Evolutionary conservation across 768 basidiomycete genomes (phyloP).

Genomic region (Serendipita indica): DNA sequence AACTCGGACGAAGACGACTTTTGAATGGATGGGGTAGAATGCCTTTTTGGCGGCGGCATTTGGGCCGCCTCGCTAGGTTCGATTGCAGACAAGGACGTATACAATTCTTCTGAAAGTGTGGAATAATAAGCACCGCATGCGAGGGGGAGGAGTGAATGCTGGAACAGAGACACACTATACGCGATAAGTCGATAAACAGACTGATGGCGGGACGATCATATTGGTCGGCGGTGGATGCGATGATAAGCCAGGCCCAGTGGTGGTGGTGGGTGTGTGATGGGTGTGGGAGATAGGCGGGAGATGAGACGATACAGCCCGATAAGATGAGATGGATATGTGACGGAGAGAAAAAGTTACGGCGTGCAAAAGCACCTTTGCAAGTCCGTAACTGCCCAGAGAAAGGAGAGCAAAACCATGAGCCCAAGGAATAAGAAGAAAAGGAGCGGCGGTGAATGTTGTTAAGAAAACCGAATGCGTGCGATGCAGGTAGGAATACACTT

Average conservation of each 20-base stretch:
- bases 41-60: too few relatives aligned
- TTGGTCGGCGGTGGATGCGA: not conserved
- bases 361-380: too few relatives aligned
- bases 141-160: not conserved
- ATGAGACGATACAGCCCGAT: slow-evolving; percentile 6
- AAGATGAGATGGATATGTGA: slow-evolving; percentile 6
- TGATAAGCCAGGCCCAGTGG: not conserved
- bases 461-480: not conserved
- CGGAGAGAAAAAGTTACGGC: not conserved
- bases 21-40: not conserved
- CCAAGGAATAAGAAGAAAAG: not conserved
- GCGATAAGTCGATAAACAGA: not conserved
- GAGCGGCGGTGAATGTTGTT: not conserved
- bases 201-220: not conserved
- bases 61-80: not conserved
- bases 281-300: not conserved
- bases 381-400: slow-evolving; percentile 5
- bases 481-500: not conserved
- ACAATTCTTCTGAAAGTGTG: not conserved
- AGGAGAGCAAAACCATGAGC: not conserved
- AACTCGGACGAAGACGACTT: slow-evolving; percentile 25
- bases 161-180: not conserved
- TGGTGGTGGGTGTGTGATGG: not conserved
- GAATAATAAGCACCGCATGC: not conserved
- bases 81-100: not conserved